A percentile compares a stretch with the other conserved stretches of the same genome.
Evolutionary conservation across 768 basidiomycete genomes (phyloP).

Genomic region (Gautieria morchelliformis): DNA sequence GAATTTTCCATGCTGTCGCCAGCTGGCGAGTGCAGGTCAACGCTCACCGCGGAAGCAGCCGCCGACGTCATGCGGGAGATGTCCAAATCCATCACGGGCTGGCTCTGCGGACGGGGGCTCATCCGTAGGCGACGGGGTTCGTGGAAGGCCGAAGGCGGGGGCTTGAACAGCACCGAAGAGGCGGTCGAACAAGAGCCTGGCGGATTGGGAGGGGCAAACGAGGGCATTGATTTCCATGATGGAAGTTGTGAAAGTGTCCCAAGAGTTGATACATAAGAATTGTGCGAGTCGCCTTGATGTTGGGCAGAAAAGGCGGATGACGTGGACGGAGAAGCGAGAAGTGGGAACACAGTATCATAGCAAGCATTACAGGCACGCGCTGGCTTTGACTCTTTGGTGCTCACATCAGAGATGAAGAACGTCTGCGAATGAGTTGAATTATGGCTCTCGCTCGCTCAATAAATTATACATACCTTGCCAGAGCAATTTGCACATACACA

Average conservation of each 20-base stretch:
- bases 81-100: conserved; percentile 11
- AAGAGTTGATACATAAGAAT: not conserved
- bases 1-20: conserved; percentile 7
- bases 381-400: conserved; percentile 38
- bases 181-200: not conserved
- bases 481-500: conserved; percentile 86
- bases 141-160: conserved; percentile 6
- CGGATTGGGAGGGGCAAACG: not conserved
- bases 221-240: conserved; percentile 11
- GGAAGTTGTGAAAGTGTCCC: conserved; percentile 10
- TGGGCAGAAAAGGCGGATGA: not conserved
- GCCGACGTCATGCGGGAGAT: conserved; percentile 8
- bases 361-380: conserved; percentile 81
- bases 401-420: conserved; percentile 64
- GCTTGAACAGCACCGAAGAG: not conserved
- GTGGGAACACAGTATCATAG: conserved; percentile 80
- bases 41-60: conserved; percentile 21
- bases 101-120: conserved; percentile 18
- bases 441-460: not conserved
- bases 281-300: not conserved
- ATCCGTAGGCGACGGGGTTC: conserved; percentile 4
- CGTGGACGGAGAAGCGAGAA: conserved; percentile 16
- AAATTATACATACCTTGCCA: conserved; percentile 44
- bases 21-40: conserved; percentile 2
- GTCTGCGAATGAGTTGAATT: conserved; percentile 38